Percentiles rank a stretch among this genome's conserved stretches.
Evolutionary conservation across 163 green algal species (phyloP).

Genomic region (Scenedesmus sp.): DNA sequence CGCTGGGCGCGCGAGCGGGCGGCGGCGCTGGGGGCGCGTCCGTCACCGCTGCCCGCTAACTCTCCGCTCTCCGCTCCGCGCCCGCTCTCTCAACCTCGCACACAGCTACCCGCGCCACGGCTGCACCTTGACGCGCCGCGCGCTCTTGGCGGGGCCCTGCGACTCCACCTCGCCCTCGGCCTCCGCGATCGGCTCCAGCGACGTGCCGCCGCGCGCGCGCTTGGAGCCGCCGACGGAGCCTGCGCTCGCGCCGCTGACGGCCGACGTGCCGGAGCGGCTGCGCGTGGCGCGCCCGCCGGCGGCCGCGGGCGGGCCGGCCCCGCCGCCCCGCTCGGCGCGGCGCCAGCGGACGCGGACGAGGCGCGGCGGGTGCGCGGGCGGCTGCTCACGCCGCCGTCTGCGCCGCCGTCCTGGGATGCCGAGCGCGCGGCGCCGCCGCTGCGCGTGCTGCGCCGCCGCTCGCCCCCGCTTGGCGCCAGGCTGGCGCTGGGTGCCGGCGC

Average conservation of each 20-base stretch:
- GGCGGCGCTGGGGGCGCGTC: too few relatives aligned
- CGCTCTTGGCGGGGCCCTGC: background rate
- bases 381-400: slow-evolving; percentile 3
- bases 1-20: too few relatives aligned
- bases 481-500: background rate
- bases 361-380: slow-evolving; percentile 2
- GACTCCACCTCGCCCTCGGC: slow-evolving; percentile 28
- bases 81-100: too few relatives aligned
- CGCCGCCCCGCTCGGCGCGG: background rate
- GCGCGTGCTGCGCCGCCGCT: slow-evolving; percentile 1
- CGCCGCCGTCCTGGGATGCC: slow-evolving; percentile 14
- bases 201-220: background rate
- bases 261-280: background rate
- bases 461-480: background rate
- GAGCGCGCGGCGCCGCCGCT: background rate
- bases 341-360: slow-evolving; percentile 4
- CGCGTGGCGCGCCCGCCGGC: background rate
- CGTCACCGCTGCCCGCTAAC: too few relatives aligned
- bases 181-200: slow-evolving; percentile 23
- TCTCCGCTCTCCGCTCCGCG: too few relatives aligned
- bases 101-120: too few relatives aligned
- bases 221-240: too few relatives aligned
- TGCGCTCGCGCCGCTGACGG: background rate
- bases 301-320: background rate
- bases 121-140: too few relatives aligned